These are phyloP conservation scores for Phytophthora ohioensis DNA, from an alignment of 352 stramenopile species.

Conservation along the genomic window DNA sequence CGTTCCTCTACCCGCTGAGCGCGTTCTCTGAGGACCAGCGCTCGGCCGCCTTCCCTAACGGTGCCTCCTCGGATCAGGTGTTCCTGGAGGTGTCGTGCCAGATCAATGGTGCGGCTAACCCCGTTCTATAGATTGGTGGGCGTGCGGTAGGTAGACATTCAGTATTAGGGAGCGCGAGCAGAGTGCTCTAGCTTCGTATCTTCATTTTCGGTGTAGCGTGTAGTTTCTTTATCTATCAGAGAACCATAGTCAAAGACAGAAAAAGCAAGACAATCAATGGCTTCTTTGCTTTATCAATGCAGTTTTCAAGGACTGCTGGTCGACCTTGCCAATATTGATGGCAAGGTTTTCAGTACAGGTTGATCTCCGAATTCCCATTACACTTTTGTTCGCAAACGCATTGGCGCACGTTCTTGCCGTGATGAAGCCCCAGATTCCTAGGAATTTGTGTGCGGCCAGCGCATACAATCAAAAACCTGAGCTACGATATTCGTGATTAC, in stretches of 20 bases:
- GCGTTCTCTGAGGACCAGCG: conserved; percentile 70
- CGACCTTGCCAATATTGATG: no score
- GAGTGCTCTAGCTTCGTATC: conserved; percentile 39
- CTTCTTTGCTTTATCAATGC: conserved; percentile 26
- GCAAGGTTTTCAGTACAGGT: no score
- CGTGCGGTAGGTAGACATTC: conserved; percentile 39
- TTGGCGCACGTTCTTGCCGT: no score
- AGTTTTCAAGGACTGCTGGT: not conserved
- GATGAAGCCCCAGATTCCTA: no score
- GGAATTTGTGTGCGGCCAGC: not conserved
- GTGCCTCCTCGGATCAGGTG: conserved; percentile 54
- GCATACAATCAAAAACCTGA: not conserved
- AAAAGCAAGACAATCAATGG: conserved; percentile 38
- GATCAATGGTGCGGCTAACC: conserved; percentile 53
- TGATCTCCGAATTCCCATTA: no score
- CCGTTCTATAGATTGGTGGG: conserved; percentile 31
- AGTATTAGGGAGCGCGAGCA: conserved; percentile 50
- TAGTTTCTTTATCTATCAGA: conserved; percentile 46
- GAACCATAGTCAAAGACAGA: conserved; percentile 27
- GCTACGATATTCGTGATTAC: not conserved
- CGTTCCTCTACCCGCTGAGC: conserved; percentile 88
- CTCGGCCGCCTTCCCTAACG: conserved; percentile 39
- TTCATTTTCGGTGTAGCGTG: conserved; percentile 41
- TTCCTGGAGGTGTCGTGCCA: conserved; percentile 87
- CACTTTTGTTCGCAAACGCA: not conserved